Percentiles rank a stretch among this genome's conserved stretches.
Conservation (phyloP, 1,284 basidiomycete genomes). For the Ganoderma meredithae region DNA sequence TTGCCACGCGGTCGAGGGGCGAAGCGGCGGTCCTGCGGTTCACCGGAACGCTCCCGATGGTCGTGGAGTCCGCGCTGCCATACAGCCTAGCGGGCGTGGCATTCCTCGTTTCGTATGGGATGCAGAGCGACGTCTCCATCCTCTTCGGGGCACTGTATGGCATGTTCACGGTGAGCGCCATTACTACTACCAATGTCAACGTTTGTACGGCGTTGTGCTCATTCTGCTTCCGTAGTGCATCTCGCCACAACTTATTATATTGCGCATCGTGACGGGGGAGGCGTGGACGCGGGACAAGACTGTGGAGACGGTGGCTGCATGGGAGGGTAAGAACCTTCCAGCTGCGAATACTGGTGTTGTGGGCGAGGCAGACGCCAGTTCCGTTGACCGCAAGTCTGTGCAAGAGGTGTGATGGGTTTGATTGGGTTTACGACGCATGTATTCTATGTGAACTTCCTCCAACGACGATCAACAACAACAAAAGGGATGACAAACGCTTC, state of each 20-base stretch:
- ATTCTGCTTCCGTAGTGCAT: constrained; percentile 34
- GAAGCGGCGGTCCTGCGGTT: constrained; percentile 9
- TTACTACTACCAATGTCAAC: constrained; percentile 23
- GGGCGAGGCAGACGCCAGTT: background rate
- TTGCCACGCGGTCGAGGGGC: background rate
- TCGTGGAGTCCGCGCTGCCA: constrained; percentile 26
- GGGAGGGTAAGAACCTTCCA: background rate
- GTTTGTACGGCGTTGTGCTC: constrained; percentile 1
- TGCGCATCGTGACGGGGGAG: constrained; percentile 40
- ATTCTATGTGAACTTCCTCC: background rate
- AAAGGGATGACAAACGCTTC: too few relatives aligned
- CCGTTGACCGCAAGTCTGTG: background rate
- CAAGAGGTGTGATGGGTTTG: background rate
- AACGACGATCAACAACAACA: too few relatives aligned
- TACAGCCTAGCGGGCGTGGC: constrained; percentile 25
- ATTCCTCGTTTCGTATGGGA: constrained; percentile 21
- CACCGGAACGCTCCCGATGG: constrained; percentile 19
- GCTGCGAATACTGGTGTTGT: background rate
- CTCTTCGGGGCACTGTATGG: constrained; percentile 29
- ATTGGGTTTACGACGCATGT: background rate
- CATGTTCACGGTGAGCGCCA: constrained; percentile 30
- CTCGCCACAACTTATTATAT: constrained; percentile 43
- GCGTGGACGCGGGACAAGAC: background rate
- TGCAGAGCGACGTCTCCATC: constrained; percentile 21
- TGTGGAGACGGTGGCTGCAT: background rate